phyloP scores from a whole-genome alignment of 768 basidiomycete genomes.

The Termitomyces sp. region DNA sequence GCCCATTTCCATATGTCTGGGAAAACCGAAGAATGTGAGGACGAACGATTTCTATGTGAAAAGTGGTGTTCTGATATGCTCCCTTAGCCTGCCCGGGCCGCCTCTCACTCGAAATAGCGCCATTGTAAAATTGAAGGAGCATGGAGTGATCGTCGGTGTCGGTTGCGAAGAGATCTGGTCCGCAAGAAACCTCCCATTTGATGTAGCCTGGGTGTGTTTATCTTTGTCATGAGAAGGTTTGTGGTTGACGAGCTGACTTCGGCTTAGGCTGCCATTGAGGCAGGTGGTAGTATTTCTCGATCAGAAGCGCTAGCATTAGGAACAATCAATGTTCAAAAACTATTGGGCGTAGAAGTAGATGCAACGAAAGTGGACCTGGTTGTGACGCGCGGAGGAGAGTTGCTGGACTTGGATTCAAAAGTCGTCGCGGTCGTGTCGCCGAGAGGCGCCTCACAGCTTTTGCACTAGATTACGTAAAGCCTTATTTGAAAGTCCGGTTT shows the following conservation, averaged over 20 bases:
- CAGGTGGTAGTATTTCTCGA: constrained; percentile 32
- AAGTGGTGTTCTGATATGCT: background rate
- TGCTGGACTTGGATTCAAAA: constrained; percentile 40
- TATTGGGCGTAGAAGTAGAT: constrained; percentile 30
- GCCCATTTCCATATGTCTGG: constrained; percentile 74
- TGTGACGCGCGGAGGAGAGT: constrained; percentile 47
- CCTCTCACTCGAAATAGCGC: constrained; percentile 55
- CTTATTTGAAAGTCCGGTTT: constrained; percentile 8
- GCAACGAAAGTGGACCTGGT: constrained; percentile 47
- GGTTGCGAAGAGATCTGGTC: constrained; percentile 62
- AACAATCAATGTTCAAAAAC: constrained; percentile 38
- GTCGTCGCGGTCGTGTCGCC: constrained; percentile 54
- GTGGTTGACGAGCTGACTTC: background rate
- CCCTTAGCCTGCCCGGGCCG: constrained; percentile 57
- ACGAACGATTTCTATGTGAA: background rate
- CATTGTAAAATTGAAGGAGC: constrained; percentile 55
- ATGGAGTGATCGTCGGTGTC: constrained; percentile 71
- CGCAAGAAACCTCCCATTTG: constrained; percentile 74
- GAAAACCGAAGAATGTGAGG: constrained; percentile 61
- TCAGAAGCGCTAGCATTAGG: constrained; percentile 42
- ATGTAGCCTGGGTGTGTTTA: constrained; percentile 70
- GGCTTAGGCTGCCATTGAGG: constrained; percentile 39
- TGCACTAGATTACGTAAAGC: constrained; percentile 1
- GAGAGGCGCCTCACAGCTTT: constrained; percentile 10
- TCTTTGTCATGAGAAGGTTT: background rate